phyloP scores from a whole-genome alignment of 371 early-diverging fungal genomes.

The Thermomucor indicae-seudaticae region DNA sequence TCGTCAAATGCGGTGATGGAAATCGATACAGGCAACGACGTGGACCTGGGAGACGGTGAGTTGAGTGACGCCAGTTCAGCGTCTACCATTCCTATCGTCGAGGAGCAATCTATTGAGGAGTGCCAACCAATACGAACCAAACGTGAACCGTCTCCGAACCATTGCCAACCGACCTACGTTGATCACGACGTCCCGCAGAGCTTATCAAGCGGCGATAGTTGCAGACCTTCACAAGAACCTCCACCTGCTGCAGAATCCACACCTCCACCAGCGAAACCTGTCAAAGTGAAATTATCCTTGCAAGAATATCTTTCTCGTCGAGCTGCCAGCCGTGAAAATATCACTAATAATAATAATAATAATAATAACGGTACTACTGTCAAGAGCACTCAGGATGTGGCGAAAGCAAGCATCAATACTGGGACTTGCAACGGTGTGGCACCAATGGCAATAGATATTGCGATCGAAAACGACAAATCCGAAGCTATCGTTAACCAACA shows the following conservation, averaged over 20 bases:
- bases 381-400: too few species aligned
- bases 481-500: conserved; percentile 8
- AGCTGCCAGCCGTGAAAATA: conserved; percentile 11
- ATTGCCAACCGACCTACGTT: background rate
- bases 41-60: conserved; percentile 14
- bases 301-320: conserved; percentile 35
- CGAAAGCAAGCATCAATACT: too few species aligned
- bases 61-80: conserved; percentile 27
- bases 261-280: too few species aligned
- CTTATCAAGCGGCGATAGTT: background rate
- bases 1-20: background rate
- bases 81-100: conserved; percentile 26
- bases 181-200: conserved; percentile 3
- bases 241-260: conserved; percentile 1
- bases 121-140: background rate
- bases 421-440: too few species aligned
- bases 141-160: background rate
- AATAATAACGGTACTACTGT: too few species aligned
- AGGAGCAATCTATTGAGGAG: conserved; percentile 9
- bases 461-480: conserved; percentile 3
- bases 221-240: background rate
- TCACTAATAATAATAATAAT: too few species aligned
- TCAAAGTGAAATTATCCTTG: conserved; percentile 25
- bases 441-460: background rate
- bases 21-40: background rate